Evolutionary conservation across 2,329 filamentous ascomycete genomes (phyloP), one percentile per base, ranked within the genome.

Genomic region (Phyllosticta capitalensis): DNA sequence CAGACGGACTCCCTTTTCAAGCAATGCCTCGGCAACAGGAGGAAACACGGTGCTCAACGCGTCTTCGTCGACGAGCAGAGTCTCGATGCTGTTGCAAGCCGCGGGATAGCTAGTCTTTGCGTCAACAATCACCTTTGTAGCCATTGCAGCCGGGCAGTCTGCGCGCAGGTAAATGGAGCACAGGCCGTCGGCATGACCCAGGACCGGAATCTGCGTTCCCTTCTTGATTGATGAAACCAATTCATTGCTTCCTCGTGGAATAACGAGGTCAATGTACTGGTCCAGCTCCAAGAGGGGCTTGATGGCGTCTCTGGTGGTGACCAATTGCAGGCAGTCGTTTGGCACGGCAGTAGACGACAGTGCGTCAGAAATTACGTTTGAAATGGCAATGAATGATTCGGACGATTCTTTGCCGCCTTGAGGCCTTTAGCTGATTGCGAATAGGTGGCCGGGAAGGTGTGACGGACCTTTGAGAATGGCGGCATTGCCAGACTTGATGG

Each of bases 401-500:
- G 88, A 94, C 0, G 92, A 96, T 75, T 99, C 94, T 72, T 96
- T 95, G 64, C 94, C 94, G 62, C 92, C 85, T 87, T 51, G n/a
- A 61, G 56, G 50, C 55, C 28, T 28, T 28, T 50, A 19, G 49
- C 45, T 9, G 24, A 10, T 24, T 17, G 30, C 14, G 21, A 52
- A 6, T 20, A 14, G 30, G 50, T 45, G 38, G 38, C 17, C 14
- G 38, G n/a, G 38, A 19, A 56, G 20, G n/a, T 14, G 54, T 22
- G 19, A 60, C 58, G 20, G 12, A 81, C 86, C 92, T 80, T 99
- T 99, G 62, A 99, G 79, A 67, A 99, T 97, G 56, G 92, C 94
- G 38, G 94, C 89, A 74, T 99, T 99, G 67, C 91, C 94, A 12
- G 92, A 97, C 74, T 99, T 99, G 74, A 99, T 89, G 45, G 94